Evolutionary conservation across 2,329 filamentous ascomycete genomes (phyloP).

Genomic region (Tolypocladium ophioglossoides): DNA sequence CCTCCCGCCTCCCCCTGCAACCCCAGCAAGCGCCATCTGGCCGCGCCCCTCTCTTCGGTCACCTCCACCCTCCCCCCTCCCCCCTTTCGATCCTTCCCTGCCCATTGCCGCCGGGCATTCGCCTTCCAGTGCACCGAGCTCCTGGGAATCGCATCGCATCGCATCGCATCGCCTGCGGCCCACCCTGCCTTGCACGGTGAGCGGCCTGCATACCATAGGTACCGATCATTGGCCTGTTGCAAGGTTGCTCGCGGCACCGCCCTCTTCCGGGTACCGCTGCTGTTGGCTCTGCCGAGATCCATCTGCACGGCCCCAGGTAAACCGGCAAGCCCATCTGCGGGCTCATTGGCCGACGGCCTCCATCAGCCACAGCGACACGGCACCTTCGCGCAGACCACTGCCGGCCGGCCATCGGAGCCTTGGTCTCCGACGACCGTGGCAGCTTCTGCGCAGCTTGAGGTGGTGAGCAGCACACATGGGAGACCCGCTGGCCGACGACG

Average conservation of each 20-base stretch:
- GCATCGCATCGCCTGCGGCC: background rate
- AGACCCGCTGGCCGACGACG: constrained; percentile 5
- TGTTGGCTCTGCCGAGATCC: background rate
- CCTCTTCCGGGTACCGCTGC: background rate
- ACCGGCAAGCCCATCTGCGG: background rate
- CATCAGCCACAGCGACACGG: background rate
- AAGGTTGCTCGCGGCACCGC: background rate
- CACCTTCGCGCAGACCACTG: background rate
- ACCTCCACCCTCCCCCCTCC: background rate
- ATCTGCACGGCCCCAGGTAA: no score
- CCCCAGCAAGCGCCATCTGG: background rate
- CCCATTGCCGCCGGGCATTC: background rate
- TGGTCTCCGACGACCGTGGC: background rate
- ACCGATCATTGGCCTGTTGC: background rate
- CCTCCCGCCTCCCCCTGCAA: background rate
- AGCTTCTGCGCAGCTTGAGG: background rate
- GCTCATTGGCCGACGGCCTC: background rate
- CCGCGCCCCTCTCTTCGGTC: background rate
- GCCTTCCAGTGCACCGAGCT: background rate
- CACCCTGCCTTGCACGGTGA: background rate
- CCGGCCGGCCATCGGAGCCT: background rate
- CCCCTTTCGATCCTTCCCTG: background rate
- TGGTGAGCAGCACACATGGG: constrained; percentile 6
- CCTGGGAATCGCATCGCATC: background rate
- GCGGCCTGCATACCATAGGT: background rate